A percentile compares a stretch with the other conserved stretches of the same genome.
These are phyloP conservation scores for Trichoderma breve DNA, from an alignment of 2,329 filamentous ascomycete genomes.

Conservation along the genomic window DNA sequence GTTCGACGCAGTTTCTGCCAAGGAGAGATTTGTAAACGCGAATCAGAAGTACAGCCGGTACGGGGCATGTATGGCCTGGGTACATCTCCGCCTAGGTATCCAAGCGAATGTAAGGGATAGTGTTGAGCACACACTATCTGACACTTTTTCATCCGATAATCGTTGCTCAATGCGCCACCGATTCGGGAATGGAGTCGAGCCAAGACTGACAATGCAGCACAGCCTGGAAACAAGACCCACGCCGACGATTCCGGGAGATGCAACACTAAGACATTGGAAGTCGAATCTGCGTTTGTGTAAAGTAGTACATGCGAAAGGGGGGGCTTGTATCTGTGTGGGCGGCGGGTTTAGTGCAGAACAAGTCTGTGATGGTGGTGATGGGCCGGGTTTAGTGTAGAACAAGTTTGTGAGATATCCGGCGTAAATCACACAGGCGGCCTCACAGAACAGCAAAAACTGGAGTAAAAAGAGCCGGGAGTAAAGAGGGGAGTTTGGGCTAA, in stretches of 20 bases:
- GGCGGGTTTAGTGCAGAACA: not conserved
- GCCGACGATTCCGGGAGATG: conserved; percentile 1
- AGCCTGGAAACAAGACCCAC: not conserved
- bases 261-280: not conserved
- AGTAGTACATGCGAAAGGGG: not conserved
- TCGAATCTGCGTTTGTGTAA: not conserved
- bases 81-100: not conserved
- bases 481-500: not conserved
- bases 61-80: not conserved
- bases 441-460: not conserved
- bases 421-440: not conserved
- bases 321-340: not conserved
- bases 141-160: not conserved
- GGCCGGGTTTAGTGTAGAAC: not conserved
- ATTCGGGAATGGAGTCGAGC: conserved; percentile 7
- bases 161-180: not conserved
- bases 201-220: conserved; percentile 10
- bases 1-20: not conserved
- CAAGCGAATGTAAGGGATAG: not conserved
- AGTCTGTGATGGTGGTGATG: not conserved
- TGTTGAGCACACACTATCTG: not conserved
- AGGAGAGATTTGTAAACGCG: not conserved
- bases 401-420: not conserved
- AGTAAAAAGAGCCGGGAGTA: not conserved
- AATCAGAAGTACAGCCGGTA: not conserved